Base-by-base conservation (phyloP, 2,329 filamentous ascomycete species). In the Xylaria polymorpha region DNA sequence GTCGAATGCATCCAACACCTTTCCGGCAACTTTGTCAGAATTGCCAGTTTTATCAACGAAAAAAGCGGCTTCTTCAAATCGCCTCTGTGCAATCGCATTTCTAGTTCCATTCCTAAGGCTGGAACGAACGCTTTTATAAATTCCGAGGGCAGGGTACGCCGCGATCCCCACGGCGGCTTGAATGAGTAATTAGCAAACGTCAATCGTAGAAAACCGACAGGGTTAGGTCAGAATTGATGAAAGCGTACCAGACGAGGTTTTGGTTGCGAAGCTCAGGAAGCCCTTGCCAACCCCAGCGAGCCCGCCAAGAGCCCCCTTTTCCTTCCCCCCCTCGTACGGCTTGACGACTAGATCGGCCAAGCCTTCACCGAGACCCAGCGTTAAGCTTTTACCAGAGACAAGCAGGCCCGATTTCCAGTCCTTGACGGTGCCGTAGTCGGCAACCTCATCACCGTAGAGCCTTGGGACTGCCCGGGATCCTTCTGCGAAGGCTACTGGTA, bases 41-140 rank as follows among this genome's bases (percentile, higher is more conserved):
- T 7, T 32, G 10, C n/a, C 10, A 29, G 2, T 44, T 10, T 32
- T 29, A 14, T 58, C 22, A 14, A 12, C 20, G 15, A 32, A 18
- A 14, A 29, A 44, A 3, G 22, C 15, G 4, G 55, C 55, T 22
- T 44, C 55, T 41, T 58, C 20, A n/a, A 58, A 32, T 32, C 55
- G n/a, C 6, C 22, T 58, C 39, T 43, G 55, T 10, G 22, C 6
- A 44, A 44, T 58, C 7, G 14, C 39, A 44, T 8, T 43, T 25
- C 39, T 58, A 7, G 55, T 58, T 32, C 39, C 39, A 58, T 58
- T 41, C n/a, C 55, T 58, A 3, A 58, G 1, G 22, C 55, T 58
- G 10, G 55, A 58, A 15, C 55, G 55, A 15, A 44, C 44, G 22
- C 39, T 43, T 22, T 58, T 43, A 29, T 58, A 58, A 4, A 58